phyloP scores from a whole-genome alignment of 208 protist genomes.

The Acanthamoeba lenticulata region DNA sequence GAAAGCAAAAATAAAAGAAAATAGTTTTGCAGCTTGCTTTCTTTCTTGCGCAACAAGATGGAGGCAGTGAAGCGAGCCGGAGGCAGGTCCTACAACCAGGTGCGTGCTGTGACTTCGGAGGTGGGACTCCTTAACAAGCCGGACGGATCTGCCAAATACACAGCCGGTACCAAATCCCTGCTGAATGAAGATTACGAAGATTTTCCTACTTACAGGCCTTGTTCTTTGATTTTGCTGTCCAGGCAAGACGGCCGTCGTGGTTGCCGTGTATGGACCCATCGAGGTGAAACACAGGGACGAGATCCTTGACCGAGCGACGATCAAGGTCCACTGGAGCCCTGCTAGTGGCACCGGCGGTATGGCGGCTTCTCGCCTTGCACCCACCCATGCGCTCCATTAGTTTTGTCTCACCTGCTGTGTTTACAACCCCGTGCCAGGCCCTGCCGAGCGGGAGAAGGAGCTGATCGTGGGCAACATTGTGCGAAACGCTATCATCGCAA shows the following conservation, averaged over 20 bases:
- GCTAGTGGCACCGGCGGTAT: constrained; percentile 6
- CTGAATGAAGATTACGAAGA: neutral
- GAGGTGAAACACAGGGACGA: constrained; percentile 52
- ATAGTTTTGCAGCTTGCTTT: too few species aligned
- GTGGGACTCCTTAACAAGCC: constrained; percentile 34
- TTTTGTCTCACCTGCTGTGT: neutral
- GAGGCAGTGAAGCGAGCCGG: neutral
- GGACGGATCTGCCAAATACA: constrained; percentile 48
- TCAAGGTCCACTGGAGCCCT: constrained; percentile 52
- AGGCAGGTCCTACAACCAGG: neutral
- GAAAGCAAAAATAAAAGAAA: neutral
- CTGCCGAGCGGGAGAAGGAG: constrained; percentile 55
- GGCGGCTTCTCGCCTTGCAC: neutral
- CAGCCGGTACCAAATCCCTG: neutral
- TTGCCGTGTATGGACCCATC: constrained; percentile 46
- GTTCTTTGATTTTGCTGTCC: neutral
- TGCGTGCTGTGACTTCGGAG: constrained; percentile 15
- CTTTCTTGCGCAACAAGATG: too few species aligned
- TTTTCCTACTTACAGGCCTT: too few species aligned
- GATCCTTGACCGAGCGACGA: constrained; percentile 58
- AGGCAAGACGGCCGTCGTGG: constrained; percentile 29
- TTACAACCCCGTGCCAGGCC: neutral
- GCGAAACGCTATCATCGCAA: constrained; percentile 56
- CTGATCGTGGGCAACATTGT: neutral
- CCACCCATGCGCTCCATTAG: neutral